These are phyloP conservation scores for Alternaria sp. DNA, from an alignment of 2,329 filamentous ascomycete genomes.

Conservation along the genomic window DNA sequence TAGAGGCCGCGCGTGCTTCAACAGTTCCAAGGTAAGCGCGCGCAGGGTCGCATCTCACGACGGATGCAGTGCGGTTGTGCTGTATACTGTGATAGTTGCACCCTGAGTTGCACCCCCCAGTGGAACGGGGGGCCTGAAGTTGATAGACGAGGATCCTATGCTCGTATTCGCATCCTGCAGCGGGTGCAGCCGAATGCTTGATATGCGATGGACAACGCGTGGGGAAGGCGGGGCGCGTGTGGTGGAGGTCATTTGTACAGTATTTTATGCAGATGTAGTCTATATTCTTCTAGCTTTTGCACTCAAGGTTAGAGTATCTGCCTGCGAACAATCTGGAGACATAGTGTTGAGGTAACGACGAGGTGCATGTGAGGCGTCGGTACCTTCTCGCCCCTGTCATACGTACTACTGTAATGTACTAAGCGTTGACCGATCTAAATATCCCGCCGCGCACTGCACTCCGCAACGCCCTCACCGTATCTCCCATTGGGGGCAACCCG, in stretches of 20 bases:
- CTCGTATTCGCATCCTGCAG: background rate
- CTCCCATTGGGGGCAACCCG: background rate
- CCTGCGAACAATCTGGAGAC: background rate
- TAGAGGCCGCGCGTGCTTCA: constrained; percentile 12
- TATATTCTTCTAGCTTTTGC: background rate
- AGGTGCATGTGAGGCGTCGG: background rate
- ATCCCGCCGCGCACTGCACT: constrained; percentile 3
- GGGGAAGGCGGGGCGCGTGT: background rate
- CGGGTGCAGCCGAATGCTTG: constrained; percentile 1
- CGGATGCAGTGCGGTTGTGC: background rate
- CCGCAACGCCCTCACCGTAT: constrained; percentile 8
- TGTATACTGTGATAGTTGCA: background rate
- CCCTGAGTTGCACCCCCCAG: background rate
- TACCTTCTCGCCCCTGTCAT: background rate
- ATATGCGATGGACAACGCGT: background rate
- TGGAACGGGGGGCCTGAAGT: background rate
- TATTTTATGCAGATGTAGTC: background rate
- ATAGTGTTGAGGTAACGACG: background rate
- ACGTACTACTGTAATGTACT: background rate
- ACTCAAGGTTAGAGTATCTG: too few species aligned
- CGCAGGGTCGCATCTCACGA: background rate
- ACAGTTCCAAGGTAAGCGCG: constrained; percentile 1
- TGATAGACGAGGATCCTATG: background rate
- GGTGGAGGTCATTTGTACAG: background rate
- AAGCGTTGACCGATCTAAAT: background rate